Base-by-base conservation (phyloP, 768 basidiomycete species). In the Podaxis mareebaensis region DNA sequence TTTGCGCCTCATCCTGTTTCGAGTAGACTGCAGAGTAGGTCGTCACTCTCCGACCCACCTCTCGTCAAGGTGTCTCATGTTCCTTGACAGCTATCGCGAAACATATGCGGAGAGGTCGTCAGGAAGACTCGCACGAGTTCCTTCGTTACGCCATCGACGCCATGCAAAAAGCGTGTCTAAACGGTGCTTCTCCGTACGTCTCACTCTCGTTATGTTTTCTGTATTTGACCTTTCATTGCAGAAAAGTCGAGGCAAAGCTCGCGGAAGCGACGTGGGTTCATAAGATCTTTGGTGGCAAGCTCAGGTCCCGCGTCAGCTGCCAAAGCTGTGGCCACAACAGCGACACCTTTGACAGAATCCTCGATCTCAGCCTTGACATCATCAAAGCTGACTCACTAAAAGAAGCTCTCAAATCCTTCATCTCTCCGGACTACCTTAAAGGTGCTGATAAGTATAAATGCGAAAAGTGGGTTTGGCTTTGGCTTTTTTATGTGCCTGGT, bases 81-180 rank as follows among this genome's bases (percentile, higher is more conserved):
- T 68, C 49, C 61, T 26, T 54, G 49, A 10, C 64, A 98, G 95
- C 81, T 7, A 95, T 99, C 64, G 95, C 95, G 15, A 95, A 95
- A 73, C 89, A 93, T 69, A 88, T 98, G 86, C 86, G 89, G 46
- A 85, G 78, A 75, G 95, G 93, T n/a, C 80, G 94, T 68, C 97
- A 99, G 74, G 97, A 99, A 72, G 97, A 99, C 73, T 89, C 97
- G 8, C 97, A 99, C 72, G 97, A 99, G 75, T 99, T 99, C 71
- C 86, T 99, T 54, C 89, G 97, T 36, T 97, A 96, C 74, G 88
- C 90, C 20, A 88, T 98, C 33, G 97, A 99, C 70, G 91, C 89
- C 28, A 76, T 99, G 58, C 97, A 99, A 75, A 91, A 88, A 70
- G 85, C 91, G 6, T 92, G 90, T 72, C 78, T 96, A 61, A 83